phyloP scores from a whole-genome alignment of 345 rosid genomes.

The Arabis hirsuta region DNA sequence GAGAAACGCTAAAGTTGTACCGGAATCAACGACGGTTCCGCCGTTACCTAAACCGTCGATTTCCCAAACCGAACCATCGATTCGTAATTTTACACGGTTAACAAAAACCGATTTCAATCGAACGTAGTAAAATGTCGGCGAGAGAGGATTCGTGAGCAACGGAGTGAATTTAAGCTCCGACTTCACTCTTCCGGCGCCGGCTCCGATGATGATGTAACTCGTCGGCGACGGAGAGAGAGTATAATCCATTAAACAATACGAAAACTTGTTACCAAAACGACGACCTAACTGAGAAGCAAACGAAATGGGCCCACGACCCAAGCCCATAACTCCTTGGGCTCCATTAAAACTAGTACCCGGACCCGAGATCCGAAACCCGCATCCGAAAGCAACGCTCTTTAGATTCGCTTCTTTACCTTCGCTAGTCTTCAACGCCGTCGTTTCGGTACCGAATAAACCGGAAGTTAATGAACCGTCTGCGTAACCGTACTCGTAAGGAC shows the following conservation, averaged over 20 bases:
- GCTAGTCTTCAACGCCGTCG: constrained; percentile 62
- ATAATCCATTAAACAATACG: constrained; percentile 84
- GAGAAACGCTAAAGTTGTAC: constrained; percentile 70
- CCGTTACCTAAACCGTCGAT: constrained; percentile 74
- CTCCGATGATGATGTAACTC: constrained; percentile 67
- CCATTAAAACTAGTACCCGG: constrained; percentile 69
- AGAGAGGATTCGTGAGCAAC: constrained; percentile 55
- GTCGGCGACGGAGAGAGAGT: constrained; percentile 83
- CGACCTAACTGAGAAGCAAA: constrained; percentile 82
- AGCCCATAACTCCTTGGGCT: constrained; percentile 90
- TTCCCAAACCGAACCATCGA: constrained; percentile 75
- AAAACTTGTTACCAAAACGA: constrained; percentile 73
- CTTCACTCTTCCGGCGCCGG: constrained; percentile 43
- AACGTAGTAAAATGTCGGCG: constrained; percentile 83
- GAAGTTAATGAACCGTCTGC: constrained; percentile 67
- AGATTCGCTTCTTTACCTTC: constrained; percentile 50
- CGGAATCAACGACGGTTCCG: constrained; percentile 86
- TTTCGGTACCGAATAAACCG: constrained; percentile 74
- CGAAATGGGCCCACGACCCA: constrained; percentile 82
- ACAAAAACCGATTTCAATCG: constrained; percentile 53
- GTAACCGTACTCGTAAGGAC: constrained; percentile 74
- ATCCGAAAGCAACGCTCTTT: constrained; percentile 63
- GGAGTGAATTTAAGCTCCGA: constrained; percentile 57
- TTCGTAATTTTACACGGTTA: constrained; percentile 52
- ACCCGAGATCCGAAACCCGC: constrained; percentile 79